Evolutionary conservation across 345 rosid species (phyloP).

Genomic region (Euphorbia peplus): DNA sequence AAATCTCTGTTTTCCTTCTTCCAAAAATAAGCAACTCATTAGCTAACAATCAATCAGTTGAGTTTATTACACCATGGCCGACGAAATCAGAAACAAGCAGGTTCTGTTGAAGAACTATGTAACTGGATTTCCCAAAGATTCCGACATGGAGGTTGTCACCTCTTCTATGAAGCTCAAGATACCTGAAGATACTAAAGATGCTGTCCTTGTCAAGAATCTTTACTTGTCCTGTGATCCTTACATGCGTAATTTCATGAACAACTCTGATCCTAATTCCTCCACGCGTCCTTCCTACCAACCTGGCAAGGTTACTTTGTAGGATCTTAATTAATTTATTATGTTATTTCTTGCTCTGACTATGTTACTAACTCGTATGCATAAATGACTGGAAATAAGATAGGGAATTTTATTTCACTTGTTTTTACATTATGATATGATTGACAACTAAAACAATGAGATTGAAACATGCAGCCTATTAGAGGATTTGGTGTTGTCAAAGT

Average conservation of each 20-base stretch:
- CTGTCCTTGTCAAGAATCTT: slow-evolving; percentile 20
- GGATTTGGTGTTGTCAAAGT: slow-evolving; percentile 63
- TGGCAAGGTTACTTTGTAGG: slow-evolving; percentile 5
- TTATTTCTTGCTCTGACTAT: neutral
- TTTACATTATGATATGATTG: neutral
- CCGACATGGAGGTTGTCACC: slow-evolving; percentile 8
- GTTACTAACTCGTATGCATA: too few species aligned
- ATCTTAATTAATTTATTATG: too few species aligned
- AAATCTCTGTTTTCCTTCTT: neutral
- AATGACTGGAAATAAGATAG: too few species aligned
- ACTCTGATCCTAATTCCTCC: neutral
- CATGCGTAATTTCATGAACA: slow-evolving; percentile 11
- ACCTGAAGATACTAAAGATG: slow-evolving; percentile 6
- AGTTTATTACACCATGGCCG: neutral
- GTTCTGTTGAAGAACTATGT: slow-evolving; percentile 12
- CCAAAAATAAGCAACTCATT: neutral
- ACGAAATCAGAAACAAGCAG: slow-evolving; percentile 14
- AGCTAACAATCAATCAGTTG: neutral
- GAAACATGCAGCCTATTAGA: slow-evolving; percentile 39
- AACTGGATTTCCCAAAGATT: slow-evolving; percentile 10
- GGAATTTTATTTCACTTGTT: neutral
- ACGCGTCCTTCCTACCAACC: neutral
- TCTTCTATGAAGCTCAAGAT: neutral
- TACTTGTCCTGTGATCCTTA: slow-evolving; percentile 22
- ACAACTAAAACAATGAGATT: neutral